Evolutionary conservation across 441 rosid genomes (phyloP).

Genomic region (Populus hybrid): DNA sequence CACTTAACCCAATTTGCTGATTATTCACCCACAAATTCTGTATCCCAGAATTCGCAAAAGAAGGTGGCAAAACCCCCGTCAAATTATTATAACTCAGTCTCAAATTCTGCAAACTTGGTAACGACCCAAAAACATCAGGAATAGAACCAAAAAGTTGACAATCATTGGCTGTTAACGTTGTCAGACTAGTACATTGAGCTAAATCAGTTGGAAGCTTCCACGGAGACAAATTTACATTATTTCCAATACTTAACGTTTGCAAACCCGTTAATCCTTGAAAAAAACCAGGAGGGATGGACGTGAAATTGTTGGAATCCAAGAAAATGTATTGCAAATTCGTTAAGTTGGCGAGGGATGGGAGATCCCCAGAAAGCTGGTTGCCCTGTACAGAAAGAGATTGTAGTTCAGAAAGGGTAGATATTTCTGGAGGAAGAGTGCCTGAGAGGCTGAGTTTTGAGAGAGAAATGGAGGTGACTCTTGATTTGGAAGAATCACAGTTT

Average conservation of each 20-base stretch:
- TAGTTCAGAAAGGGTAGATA: constrained; percentile 53
- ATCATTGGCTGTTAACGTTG: constrained; percentile 34
- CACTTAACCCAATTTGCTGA: constrained; percentile 47
- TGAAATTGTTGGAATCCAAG: constrained; percentile 46
- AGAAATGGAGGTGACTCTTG: constrained; percentile 39
- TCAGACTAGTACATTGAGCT: constrained; percentile 32
- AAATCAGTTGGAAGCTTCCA: constrained; percentile 62
- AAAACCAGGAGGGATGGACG: constrained; percentile 40
- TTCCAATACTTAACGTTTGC: constrained; percentile 38
- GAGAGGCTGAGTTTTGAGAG: constrained; percentile 39
- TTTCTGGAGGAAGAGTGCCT: constrained; percentile 45
- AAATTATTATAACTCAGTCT: constrained; percentile 62
- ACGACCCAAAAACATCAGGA: constrained; percentile 49
- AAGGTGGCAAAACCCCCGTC: constrained; percentile 50
- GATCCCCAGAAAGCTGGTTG: constrained; percentile 46
- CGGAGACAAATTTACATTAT: constrained; percentile 20
- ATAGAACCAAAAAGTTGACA: constrained; percentile 38
- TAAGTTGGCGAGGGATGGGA: constrained; percentile 55
- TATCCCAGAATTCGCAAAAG: constrained; percentile 42
- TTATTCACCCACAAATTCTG: constrained; percentile 60
- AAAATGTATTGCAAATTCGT: constrained; percentile 35
- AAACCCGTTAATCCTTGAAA: constrained; percentile 53
- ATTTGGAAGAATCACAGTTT: constrained; percentile 31
- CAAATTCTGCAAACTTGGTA: constrained; percentile 40
- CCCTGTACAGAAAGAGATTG: constrained; percentile 34